Evolutionary conservation across 2,329 filamentous ascomycete species (phyloP).

Genomic region (Escovopsis sp.): DNA sequence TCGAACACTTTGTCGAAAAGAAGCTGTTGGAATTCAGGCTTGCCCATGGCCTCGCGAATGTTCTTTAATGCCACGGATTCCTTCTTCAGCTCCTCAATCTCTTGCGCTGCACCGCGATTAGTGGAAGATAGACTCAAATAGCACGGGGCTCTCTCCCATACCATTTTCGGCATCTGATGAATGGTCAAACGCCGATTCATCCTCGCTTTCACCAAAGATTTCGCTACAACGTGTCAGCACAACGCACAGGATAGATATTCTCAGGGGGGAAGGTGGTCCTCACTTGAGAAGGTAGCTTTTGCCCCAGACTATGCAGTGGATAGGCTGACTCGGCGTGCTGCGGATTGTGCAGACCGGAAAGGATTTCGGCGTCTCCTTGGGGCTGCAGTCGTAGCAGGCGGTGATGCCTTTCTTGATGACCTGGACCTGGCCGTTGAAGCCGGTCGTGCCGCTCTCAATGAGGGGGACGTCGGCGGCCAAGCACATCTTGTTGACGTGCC

Average conservation of each 20-base stretch:
- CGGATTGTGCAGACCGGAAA: slow-evolving; percentile 96
- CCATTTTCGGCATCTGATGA: slow-evolving; percentile 70
- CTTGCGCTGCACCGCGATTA: slow-evolving; percentile 33
- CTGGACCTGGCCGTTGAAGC: slow-evolving; percentile 95
- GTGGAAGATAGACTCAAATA: not conserved
- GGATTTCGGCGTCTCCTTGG: slow-evolving; percentile 79
- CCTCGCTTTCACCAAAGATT: slow-evolving; percentile 83
- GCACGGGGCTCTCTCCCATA: slow-evolving; percentile 17
- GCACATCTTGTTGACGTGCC: slow-evolving; percentile 97
- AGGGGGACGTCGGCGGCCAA: slow-evolving; percentile 78
- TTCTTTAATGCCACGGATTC: slow-evolving; percentile 73
- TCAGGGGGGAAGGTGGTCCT: slow-evolving; percentile 14
- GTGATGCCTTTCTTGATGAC: slow-evolving; percentile 86
- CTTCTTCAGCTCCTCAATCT: slow-evolving; percentile 75
- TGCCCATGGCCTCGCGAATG: slow-evolving; percentile 70
- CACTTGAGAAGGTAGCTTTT: slow-evolving; percentile 86
- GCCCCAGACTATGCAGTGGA: slow-evolving; percentile 97
- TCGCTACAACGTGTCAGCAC: slow-evolving; percentile 29
- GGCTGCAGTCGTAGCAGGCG: slow-evolving; percentile 90
- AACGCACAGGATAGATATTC: not conserved
- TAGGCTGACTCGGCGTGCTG: slow-evolving; percentile 88
- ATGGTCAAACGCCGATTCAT: slow-evolving; percentile 67
- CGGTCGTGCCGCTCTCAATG: slow-evolving; percentile 92
- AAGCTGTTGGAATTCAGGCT: slow-evolving; percentile 57
- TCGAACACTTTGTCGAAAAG: slow-evolving; percentile 91